These are phyloP conservation scores for Globisporangium takayamanum DNA, from an alignment of 352 stramenopile species.

Conservation along the genomic window DNA sequence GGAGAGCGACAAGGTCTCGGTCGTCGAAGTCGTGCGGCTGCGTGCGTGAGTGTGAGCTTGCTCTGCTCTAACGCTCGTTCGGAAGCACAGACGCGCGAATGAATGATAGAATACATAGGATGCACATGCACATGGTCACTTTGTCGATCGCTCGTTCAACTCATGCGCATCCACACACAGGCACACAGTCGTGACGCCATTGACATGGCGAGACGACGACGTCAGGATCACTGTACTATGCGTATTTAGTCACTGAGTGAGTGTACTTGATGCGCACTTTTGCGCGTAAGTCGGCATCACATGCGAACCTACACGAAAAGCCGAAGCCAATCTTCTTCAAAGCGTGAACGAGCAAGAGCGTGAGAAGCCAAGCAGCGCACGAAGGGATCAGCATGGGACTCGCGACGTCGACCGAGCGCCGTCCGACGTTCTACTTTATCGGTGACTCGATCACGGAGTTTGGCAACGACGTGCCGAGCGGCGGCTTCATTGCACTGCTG, in stretches of 20 bases:
- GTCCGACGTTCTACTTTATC: conserved; percentile 34
- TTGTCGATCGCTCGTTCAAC: too few relatives aligned
- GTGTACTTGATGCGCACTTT: not conserved
- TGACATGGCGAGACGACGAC: too few relatives aligned
- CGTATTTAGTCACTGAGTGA: too few relatives aligned
- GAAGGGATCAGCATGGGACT: conserved; percentile 3
- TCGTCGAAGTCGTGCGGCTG: conserved; percentile 51
- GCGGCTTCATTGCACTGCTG: conserved; percentile 43
- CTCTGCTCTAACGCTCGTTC: too few relatives aligned
- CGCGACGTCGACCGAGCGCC: conserved; percentile 8
- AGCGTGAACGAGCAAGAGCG: not conserved
- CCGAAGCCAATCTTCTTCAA: not conserved
- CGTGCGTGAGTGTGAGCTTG: conserved; percentile 1
- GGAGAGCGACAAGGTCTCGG: conserved; percentile 27
- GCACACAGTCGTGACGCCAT: too few relatives aligned
- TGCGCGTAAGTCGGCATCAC: not conserved
- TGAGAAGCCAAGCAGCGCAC: not conserved
- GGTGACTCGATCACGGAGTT: conserved; percentile 70
- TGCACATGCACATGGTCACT: too few relatives aligned
- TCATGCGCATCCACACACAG: too few relatives aligned
- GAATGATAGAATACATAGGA: not conserved
- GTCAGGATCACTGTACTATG: not conserved
- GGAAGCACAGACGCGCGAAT: too few relatives aligned
- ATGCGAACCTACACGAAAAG: not conserved
- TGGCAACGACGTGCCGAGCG: conserved; percentile 23